Evolutionary conservation across 176 grass and related monocot genomes (phyloP), one percentile per base, ranked within the genome.

Genomic region (Lolium perenne): DNA sequence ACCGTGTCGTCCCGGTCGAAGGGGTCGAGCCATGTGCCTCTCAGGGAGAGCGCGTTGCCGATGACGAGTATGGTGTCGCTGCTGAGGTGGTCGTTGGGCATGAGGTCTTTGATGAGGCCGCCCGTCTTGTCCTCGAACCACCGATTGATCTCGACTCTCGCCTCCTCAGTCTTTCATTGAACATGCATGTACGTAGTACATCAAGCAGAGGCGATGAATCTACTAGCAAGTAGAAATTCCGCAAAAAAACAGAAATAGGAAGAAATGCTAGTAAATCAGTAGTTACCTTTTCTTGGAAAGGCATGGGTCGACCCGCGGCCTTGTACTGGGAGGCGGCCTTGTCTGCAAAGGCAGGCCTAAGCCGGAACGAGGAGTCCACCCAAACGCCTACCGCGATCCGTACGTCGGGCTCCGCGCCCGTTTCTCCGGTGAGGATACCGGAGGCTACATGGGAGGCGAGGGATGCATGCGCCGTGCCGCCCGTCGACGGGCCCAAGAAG

Each of bases 261-360:
- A 47, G 20, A 47, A 73, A 71, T 46, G 40, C 5, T 25, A 23
- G 43, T 47, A 32, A 10, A 74, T 15, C 6, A 45, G 5, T 7
- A 45, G 45, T 74, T 23, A 74, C 71, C 71, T 74, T 74, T 49
- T 74, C 45, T 49, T 25, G 71, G 71, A 74, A 74, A 49, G 45
- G 45, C 71, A 74, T 74, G 71, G 71, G 45, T 74, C 46, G 71
- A 23, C 45, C 45, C 21, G 45, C 13, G 45, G 71, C 71, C 12
- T 74, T 74, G 45, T 15, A 74, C 45, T 4, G 71, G 20, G 71
- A 74, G 45, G 45, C 21, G 22, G 51, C 71, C 21, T 26, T 74
- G 71, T 74, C 71, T 7, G 46, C 71, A 25, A 51, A 74, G 43
- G 43, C 70, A 1, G 41, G 41, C 41, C n/a, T 22, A 47, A 73